These are phyloP conservation scores for Fusarium sp. DNA, from an alignment of 2,329 filamentous ascomycete species.

Conservation along the genomic window DNA sequence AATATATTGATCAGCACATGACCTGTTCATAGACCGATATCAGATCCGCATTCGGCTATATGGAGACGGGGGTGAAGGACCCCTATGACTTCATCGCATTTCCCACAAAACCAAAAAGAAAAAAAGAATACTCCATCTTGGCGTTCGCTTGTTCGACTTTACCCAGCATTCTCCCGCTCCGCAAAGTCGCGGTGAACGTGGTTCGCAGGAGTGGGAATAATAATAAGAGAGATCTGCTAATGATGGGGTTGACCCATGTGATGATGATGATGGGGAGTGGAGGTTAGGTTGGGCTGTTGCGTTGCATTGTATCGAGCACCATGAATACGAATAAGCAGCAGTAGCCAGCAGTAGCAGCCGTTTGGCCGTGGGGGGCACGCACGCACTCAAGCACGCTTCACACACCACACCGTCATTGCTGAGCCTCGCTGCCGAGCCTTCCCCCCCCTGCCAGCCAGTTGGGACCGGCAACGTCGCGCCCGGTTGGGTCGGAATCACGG, in stretches of 20 bases:
- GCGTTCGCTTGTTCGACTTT: conserved; percentile 18
- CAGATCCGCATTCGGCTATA: conserved; percentile 8
- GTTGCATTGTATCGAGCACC: conserved; percentile 10
- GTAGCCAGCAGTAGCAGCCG: background rate
- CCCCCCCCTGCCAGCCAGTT: conserved; percentile 26
- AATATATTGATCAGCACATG: conserved; percentile 5
- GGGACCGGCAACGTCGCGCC: conserved; percentile 31
- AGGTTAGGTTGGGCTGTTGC: conserved; percentile 27
- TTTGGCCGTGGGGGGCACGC: conserved; percentile 14
- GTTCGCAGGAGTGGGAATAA: conserved; percentile 30
- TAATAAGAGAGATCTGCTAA: conserved; percentile 33
- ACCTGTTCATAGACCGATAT: conserved; percentile 1
- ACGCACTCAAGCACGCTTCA: background rate
- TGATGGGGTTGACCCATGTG: conserved; percentile 16
- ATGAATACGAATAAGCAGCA: conserved; percentile 33
- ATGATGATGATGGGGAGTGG: conserved; percentile 16
- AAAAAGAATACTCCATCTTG: conserved; percentile 8
- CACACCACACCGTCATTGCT: conserved; percentile 22
- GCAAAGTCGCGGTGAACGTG: conserved; percentile 36
- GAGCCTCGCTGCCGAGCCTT: conserved; percentile 32
- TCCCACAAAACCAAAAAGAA: background rate
- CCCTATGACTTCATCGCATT: conserved; percentile 46
- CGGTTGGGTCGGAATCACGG: conserved; percentile 19
- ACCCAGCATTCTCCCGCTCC: conserved; percentile 30
- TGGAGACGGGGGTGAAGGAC: conserved; percentile 33